Percentiles rank a stretch among this genome's conserved stretches.
Evolutionary conservation across 1,284 basidiomycete genomes (phyloP).

Genomic region (Meripilus lineatus): DNA sequence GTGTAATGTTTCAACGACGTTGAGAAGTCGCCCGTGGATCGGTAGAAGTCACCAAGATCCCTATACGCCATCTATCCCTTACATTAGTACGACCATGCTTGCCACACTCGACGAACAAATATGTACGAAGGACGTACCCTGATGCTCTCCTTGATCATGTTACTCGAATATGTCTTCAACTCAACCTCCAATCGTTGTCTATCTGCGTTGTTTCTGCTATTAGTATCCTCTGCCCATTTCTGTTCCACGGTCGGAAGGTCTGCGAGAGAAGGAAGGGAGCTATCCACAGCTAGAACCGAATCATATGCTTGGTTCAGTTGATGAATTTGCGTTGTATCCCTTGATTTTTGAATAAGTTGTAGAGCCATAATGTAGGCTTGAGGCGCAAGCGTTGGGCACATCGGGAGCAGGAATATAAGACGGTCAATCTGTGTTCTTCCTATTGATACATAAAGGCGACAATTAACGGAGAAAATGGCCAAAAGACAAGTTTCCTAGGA

Average conservation of each 20-base stretch:
- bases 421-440: slow-evolving; percentile 68
- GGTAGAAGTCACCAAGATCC: slow-evolving; percentile 76
- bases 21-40: slow-evolving; percentile 62
- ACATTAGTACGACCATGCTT: too few species aligned
- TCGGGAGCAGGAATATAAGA: slow-evolving; percentile 57
- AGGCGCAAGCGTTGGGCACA: slow-evolving; percentile 61
- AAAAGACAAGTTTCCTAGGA: neutral
- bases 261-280: slow-evolving; percentile 39
- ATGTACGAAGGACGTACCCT: slow-evolving; percentile 50
- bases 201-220: slow-evolving; percentile 58
- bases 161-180: slow-evolving; percentile 84
- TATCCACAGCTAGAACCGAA: slow-evolving; percentile 29
- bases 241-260: slow-evolving; percentile 47
- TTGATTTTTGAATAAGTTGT: slow-evolving; percentile 52
- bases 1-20: slow-evolving; percentile 74
- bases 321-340: slow-evolving; percentile 59
- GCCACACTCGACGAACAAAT: too few species aligned
- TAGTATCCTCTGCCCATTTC: slow-evolving; percentile 63
- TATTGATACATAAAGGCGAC: slow-evolving; percentile 21
- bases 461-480: neutral
- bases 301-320: slow-evolving; percentile 55
- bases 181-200: slow-evolving; percentile 79
- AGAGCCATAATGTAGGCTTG: slow-evolving; percentile 66
- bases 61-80: slow-evolving; percentile 71
- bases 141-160: slow-evolving; percentile 94